Conservation (phyloP, 2,329 filamentous ascomycete species). For the Penicillium sp. region DNA sequence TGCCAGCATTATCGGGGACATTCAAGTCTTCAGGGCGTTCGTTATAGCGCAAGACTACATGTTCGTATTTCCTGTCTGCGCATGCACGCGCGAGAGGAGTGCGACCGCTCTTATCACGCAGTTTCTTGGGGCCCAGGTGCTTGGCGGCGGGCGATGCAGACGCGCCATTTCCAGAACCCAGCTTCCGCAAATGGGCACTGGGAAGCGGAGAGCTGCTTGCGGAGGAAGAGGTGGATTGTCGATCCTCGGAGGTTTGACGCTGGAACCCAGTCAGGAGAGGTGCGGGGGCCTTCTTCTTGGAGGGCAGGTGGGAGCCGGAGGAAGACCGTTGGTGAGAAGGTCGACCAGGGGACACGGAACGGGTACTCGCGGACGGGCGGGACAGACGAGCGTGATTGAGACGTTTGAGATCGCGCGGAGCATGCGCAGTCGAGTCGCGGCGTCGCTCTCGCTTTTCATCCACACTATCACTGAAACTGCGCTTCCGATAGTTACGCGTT, state of each 20-base stretch:
- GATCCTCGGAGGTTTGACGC: slow-evolving; percentile 49
- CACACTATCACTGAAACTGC: slow-evolving; percentile 41
- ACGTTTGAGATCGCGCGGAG: slow-evolving; percentile 30
- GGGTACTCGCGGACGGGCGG: slow-evolving; percentile 34
- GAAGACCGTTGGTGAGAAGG: slow-evolving; percentile 39
- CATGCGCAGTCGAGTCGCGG: slow-evolving; percentile 25
- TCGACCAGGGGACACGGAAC: slow-evolving; percentile 40
- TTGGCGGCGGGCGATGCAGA: slow-evolving; percentile 68
- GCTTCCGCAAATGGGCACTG: slow-evolving; percentile 43
- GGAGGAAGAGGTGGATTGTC: slow-evolving; percentile 48
- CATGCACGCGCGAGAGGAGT: slow-evolving; percentile 89
- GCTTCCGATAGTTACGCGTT: slow-evolving; percentile 33
- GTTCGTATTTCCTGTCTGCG: slow-evolving; percentile 78
- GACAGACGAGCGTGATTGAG: slow-evolving; percentile 29
- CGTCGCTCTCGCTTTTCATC: slow-evolving; percentile 33
- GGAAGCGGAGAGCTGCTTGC: slow-evolving; percentile 47
- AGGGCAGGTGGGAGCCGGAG: slow-evolving; percentile 36
- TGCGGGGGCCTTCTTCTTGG: slow-evolving; percentile 44
- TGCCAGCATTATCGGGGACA: slow-evolving; percentile 90
- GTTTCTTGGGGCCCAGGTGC: slow-evolving; percentile 71
- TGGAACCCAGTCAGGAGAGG: slow-evolving; percentile 43
- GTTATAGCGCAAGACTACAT: slow-evolving; percentile 70
- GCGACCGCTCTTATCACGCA: slow-evolving; percentile 88
- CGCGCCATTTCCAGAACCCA: slow-evolving; percentile 42
- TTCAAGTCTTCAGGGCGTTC: slow-evolving; percentile 88